phyloP scores from a whole-genome alignment of 2,329 filamentous ascomycete species.

The Fusarium sp. region DNA sequence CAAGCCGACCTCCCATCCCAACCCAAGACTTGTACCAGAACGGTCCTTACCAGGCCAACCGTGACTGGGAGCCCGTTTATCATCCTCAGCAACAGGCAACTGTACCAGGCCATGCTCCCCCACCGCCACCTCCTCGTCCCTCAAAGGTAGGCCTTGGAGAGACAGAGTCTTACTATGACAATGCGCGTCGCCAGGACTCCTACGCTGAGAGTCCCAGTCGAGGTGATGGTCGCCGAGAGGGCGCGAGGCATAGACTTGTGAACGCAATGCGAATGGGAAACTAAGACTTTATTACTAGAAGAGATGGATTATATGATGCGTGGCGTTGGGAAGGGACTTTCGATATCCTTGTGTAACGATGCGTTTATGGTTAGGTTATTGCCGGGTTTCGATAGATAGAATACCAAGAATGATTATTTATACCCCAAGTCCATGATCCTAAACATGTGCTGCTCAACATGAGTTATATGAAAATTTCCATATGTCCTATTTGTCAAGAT shows the following conservation, averaged over 20 bases:
- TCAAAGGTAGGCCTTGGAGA: constrained; percentile 50
- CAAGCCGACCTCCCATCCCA: constrained; percentile 27
- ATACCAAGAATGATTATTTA: neutral
- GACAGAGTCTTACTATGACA: constrained; percentile 45
- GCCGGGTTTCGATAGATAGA: constrained; percentile 16
- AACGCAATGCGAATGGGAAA: constrained; percentile 45
- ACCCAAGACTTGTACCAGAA: constrained; percentile 33
- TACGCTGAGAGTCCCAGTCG: constrained; percentile 38
- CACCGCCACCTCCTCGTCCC: constrained; percentile 49
- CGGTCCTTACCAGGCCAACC: constrained; percentile 33
- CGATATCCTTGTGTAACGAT: constrained; percentile 30
- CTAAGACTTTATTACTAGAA: constrained; percentile 17
- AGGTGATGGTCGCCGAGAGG: constrained; percentile 39
- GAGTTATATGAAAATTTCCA: no score
- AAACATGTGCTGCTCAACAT: neutral
- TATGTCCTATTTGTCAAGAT: no score
- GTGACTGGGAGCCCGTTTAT: constrained; percentile 46
- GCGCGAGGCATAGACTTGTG: constrained; percentile 46
- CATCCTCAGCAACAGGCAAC: constrained; percentile 20
- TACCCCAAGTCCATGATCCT: neutral
- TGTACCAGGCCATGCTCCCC: constrained; percentile 40
- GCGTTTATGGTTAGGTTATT: constrained; percentile 19
- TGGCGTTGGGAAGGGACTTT: constrained; percentile 27
- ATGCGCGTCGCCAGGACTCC: constrained; percentile 29
- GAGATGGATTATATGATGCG: neutral